Base-by-base conservation (phyloP, 352 stramenopile species). In the Phytophthora foliorum region DNA sequence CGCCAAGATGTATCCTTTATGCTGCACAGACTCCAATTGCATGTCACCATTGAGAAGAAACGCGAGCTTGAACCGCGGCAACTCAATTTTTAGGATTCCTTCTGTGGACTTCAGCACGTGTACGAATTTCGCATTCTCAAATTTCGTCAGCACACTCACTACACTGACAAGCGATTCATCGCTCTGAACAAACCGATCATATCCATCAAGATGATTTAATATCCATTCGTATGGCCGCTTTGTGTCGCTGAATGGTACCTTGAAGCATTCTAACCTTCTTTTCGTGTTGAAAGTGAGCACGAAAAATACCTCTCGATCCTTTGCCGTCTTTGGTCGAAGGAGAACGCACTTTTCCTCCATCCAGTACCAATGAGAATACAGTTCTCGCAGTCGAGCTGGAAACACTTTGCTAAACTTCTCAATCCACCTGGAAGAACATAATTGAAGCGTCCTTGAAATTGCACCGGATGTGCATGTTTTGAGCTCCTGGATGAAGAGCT, bases 341-440 rank as follows among this genome's bases (percentile, higher is more conserved):
- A 89, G 31, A 2, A 91, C 65, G 29, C 72, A 83, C 1, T 74
- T 59, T 8, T 66, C 2, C 7, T 89, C 69, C 13, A 86, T 42
- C 75, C 79, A 90, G 21, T 80, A 81, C 81, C 83, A 89, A 5
- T 86, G 71, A 3, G 71, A 82, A 45, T 88, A 77, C 21, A 90
- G 24, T 8, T 74, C 10, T 13, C 36, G 8, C 6, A 88, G 46
- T 45, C 63, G 64, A 24, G 55, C 17, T 56, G 79, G 81, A 36
- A 88, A 66, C 4, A 42, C 19, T 2, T 36, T 4, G 1, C n/a
- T 22, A 0, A 88, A 65, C 4, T 31, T 21, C 11, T 72, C 42
- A 7, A 63, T 36, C 81, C 80, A 91, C 5, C 14, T 8, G 0
- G 21, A 2, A 3, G 52, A 55, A 32, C 81, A 88, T 0, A 86